Evolutionary conservation across 441 rosid species (phyloP).

Genomic region (Breynia disticha): DNA sequence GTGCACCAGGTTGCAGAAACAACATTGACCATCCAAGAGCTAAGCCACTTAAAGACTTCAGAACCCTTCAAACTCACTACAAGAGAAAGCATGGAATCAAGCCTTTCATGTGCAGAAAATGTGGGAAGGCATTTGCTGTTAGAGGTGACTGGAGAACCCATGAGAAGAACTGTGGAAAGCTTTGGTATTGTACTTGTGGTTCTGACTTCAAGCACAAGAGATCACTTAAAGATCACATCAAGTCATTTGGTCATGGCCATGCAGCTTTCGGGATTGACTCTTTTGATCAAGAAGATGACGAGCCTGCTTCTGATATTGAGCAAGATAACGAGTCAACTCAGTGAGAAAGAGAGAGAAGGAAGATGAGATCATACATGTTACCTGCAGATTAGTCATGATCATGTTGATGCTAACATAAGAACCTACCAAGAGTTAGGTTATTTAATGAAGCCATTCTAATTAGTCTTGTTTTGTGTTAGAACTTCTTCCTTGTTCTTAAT

Average conservation of each 20-base stretch:
- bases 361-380: too few relatives aligned
- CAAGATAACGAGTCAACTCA: conserved; percentile 46
- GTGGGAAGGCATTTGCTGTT: conserved; percentile 91
- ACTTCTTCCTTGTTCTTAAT: conserved; percentile 12
- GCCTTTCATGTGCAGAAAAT: conserved; percentile 83
- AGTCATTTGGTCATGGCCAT: conserved; percentile 81
- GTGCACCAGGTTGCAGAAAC: conserved; percentile 86
- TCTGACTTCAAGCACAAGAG: conserved; percentile 97
- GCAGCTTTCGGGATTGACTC: conserved; percentile 55
- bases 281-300: conserved; percentile 53
- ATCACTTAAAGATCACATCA: conserved; percentile 87
- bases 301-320: conserved; percentile 65
- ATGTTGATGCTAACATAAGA: conserved; percentile 5
- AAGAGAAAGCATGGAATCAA: conserved; percentile 86
- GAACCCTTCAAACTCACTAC: conserved; percentile 98
- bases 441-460: conserved; percentile 14
- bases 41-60: conserved; percentile 81
- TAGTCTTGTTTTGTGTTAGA: not conserved
- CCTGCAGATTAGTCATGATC: too few relatives aligned
- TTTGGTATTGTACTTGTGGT: conserved; percentile 92
- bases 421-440: conserved; percentile 1
- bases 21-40: conserved; percentile 91
- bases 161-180: conserved; percentile 98
- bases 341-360: conserved; percentile 4
- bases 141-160: conserved; percentile 99